Evolutionary conservation across 345 rosid genomes (phyloP), one percentile per base, ranked within the genome.

Genomic region (Gossypium turneri): DNA sequence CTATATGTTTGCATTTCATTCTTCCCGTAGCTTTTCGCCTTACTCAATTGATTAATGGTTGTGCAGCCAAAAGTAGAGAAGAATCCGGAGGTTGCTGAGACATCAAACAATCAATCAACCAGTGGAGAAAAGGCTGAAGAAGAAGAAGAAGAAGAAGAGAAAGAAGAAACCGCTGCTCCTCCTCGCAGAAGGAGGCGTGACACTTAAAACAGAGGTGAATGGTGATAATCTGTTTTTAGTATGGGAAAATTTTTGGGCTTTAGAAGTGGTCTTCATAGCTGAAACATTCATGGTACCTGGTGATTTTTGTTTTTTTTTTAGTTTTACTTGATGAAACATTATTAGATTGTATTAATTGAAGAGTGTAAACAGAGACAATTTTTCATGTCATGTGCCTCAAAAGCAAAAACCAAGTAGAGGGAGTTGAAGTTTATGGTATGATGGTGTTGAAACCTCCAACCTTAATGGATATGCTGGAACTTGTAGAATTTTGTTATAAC

Each of bases 151-250:
- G 41, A 34, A 34, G 41, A 34, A 34, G 80, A 72, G 81, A 85
- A 83, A 79, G 91, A 85, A 52, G 81, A 73, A 17, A 75, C 67
- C 0, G 74, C 77, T 0, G 83, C 86, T 22, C 84, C 88, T 20
- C 85, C 89, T 11, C 88, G 88, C n/a, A 81, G 86, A 20, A 84
- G 89, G 82, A 86, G 93, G 67, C 97, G 92, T 50, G 97, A 89
- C 1, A 84, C 51, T 79, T 91, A 75, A 82, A 81, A n/a, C 12
- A 8, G 22, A 4, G 34, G 50, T 34, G 45, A 67, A 57, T 4
- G n/a, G 73, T n/a, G 38, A 76, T 20, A 34, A 27, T 25, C 38
- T 48, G 67, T 12, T 65, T 73, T 52, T 77, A 75, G 77, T 72
- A 79, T 77, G 78, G 78, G 77, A 68, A 79, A 83, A 78, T 60